Conservation (phyloP, 2,329 filamentous ascomycete genomes). For the Epicoccum sorghinum region DNA sequence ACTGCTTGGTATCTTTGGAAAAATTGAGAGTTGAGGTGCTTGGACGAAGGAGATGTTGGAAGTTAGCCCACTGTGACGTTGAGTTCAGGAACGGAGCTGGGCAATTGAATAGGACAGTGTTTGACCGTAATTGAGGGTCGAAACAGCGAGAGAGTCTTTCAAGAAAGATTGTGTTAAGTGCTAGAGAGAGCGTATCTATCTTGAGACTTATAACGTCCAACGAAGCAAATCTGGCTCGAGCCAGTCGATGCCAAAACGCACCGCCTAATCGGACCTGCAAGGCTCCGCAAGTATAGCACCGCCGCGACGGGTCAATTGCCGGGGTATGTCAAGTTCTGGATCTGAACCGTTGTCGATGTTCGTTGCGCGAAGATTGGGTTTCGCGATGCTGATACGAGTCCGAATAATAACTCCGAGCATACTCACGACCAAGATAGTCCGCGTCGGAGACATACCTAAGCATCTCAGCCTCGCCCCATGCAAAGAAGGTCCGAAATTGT, state of each 20-base stretch:
- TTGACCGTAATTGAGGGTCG: background rate
- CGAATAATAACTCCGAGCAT: conserved; percentile 7
- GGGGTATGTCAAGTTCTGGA: background rate
- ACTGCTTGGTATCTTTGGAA: background rate
- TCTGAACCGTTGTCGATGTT: background rate
- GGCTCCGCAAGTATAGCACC: background rate
- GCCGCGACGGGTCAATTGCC: background rate
- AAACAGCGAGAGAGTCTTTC: no score
- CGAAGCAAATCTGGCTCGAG: background rate
- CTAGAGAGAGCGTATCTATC: no score
- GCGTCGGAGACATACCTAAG: background rate
- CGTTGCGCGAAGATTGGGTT: background rate
- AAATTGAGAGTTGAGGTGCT: background rate
- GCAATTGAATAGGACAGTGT: background rate
- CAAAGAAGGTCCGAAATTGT: background rate
- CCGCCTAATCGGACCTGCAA: background rate
- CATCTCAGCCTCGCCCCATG: background rate
- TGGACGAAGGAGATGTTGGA: background rate
- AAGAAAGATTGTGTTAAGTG: no score
- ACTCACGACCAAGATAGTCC: background rate
- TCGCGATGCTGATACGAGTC: background rate
- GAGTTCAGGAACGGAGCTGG: background rate
- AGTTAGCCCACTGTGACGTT: background rate
- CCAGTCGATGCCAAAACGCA: background rate
- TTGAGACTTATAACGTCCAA: background rate